These are phyloP conservation scores for Rhododendron henanense DNA, from an alignment of 148 eudicot species.

Conservation along the genomic window DNA sequence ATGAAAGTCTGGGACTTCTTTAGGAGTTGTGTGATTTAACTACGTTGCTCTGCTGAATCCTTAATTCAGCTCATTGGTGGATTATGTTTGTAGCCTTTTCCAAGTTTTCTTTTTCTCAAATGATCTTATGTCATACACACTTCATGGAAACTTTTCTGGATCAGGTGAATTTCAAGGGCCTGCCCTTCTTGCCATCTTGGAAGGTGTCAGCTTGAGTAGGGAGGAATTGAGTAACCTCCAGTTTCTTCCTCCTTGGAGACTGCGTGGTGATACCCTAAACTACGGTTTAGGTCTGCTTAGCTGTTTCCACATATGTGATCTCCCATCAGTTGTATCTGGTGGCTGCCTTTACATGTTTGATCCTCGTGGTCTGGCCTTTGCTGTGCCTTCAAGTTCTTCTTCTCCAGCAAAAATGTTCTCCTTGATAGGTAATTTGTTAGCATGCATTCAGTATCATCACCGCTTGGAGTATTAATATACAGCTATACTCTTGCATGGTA, in stretches of 20 bases:
- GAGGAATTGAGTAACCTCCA: constrained; percentile 91
- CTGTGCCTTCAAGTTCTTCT: constrained; percentile 62
- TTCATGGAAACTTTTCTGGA: background rate
- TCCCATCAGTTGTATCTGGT: constrained; percentile 80
- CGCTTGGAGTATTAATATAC: background rate
- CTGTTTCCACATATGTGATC: constrained; percentile 73
- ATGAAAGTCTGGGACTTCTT: background rate
- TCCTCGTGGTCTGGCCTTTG: constrained; percentile 82
- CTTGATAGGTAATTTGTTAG: constrained; percentile 54
- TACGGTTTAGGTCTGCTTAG: constrained; percentile 89
- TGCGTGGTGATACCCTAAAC: constrained; percentile 81
- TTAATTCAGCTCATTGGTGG: background rate
- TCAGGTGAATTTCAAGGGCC: constrained; percentile 99
- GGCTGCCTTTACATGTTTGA: constrained; percentile 88
- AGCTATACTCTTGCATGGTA: constrained; percentile 5
- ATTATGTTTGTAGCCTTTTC: background rate
- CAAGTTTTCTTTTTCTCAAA: background rate
- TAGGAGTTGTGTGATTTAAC: background rate
- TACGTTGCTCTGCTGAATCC: background rate
- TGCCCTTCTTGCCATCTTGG: constrained; percentile 68
- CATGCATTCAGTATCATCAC: background rate
- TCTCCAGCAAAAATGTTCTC: constrained; percentile 86
- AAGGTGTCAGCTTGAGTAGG: constrained; percentile 84
- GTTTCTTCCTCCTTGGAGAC: constrained; percentile 92
- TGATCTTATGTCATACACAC: background rate